phyloP scores from a whole-genome alignment of 225 moss, liverwort and hornwort species.

The Thuidium tamariscinum region DNA sequence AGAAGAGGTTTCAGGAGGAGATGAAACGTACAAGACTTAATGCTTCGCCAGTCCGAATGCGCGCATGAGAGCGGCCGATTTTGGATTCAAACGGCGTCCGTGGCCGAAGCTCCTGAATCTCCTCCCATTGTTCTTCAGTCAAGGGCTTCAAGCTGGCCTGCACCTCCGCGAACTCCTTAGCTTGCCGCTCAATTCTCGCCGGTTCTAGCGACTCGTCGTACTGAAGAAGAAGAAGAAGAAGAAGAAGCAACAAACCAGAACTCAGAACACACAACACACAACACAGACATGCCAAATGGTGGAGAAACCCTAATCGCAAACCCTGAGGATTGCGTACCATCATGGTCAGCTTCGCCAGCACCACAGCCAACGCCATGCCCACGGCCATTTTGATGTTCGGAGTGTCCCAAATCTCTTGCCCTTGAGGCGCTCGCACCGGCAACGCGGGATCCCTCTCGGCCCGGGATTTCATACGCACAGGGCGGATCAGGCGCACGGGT shows the following conservation, averaged over 20 bases:
- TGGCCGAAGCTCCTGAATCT: slow-evolving; percentile 76
- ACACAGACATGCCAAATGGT: neutral
- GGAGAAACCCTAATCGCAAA: neutral
- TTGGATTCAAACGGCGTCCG: slow-evolving; percentile 83
- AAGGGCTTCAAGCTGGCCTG: slow-evolving; percentile 53
- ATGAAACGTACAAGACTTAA: slow-evolving; percentile 39
- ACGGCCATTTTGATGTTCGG: slow-evolving; percentile 60
- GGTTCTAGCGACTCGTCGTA: slow-evolving; percentile 80
- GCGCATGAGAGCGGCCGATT: slow-evolving; percentile 64
- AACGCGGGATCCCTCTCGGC: neutral
- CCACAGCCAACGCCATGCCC: slow-evolving; percentile 62
- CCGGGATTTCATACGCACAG: slow-evolving; percentile 4
- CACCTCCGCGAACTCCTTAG: slow-evolving; percentile 67
- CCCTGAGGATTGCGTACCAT: slow-evolving; percentile 27
- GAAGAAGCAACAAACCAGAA: neutral
- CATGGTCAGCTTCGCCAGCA: slow-evolving; percentile 86
- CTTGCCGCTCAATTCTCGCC: slow-evolving; percentile 68
- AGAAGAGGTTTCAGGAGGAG: neutral
- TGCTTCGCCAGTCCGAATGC: slow-evolving; percentile 66
- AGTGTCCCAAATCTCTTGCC: slow-evolving; percentile 57
- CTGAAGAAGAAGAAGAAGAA: slow-evolving; percentile 5
- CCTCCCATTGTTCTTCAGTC: slow-evolving; percentile 60
- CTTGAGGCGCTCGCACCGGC: slow-evolving; percentile 52
- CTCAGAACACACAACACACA: neutral
- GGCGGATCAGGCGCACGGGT: slow-evolving; percentile 16